Evolutionary conservation across 768 basidiomycete species (phyloP).

Genomic region (Xanthoconium stramineum): DNA sequence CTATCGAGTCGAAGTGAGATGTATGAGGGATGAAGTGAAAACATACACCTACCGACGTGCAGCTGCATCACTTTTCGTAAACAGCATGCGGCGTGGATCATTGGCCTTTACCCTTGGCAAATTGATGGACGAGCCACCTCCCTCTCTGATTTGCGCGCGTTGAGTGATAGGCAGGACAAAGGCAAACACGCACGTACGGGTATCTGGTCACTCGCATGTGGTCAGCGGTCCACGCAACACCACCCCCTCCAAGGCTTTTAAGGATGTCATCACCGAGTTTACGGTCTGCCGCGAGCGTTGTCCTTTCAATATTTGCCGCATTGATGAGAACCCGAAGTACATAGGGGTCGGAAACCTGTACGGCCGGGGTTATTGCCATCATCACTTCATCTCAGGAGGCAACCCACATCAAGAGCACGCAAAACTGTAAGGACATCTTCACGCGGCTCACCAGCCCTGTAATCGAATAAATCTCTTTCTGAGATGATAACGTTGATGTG

Average conservation of each 20-base stretch:
- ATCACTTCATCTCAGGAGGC: not conserved
- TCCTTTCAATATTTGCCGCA: constrained; percentile 64
- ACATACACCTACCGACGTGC: constrained; percentile 43
- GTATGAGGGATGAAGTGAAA: not conserved
- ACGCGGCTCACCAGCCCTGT: constrained; percentile 66
- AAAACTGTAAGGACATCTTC: constrained; percentile 65
- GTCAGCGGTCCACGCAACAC: constrained; percentile 63
- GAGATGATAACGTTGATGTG: constrained; percentile 57
- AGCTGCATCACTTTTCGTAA: constrained; percentile 50
- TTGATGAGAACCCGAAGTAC: constrained; percentile 84
- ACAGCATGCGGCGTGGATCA: constrained; percentile 45
- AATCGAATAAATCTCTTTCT: constrained; percentile 80
- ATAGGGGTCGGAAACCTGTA: constrained; percentile 68
- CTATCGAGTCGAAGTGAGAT: constrained; percentile 31
- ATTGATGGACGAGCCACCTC: constrained; percentile 56
- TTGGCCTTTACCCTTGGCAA: constrained; percentile 27
- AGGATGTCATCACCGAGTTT: constrained; percentile 57
- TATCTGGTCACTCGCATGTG: constrained; percentile 61
- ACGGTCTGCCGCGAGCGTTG: constrained; percentile 63
- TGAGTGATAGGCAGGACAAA: not conserved
- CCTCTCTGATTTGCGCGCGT: constrained; percentile 45
- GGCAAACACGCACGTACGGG: constrained; percentile 42
- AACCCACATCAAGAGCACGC: constrained; percentile 71
- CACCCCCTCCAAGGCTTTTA: constrained; percentile 41
- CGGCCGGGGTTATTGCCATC: not conserved